Evolutionary conservation across 2,329 filamentous ascomycete genomes (phyloP).

Genomic region (Zarea fungicola): DNA sequence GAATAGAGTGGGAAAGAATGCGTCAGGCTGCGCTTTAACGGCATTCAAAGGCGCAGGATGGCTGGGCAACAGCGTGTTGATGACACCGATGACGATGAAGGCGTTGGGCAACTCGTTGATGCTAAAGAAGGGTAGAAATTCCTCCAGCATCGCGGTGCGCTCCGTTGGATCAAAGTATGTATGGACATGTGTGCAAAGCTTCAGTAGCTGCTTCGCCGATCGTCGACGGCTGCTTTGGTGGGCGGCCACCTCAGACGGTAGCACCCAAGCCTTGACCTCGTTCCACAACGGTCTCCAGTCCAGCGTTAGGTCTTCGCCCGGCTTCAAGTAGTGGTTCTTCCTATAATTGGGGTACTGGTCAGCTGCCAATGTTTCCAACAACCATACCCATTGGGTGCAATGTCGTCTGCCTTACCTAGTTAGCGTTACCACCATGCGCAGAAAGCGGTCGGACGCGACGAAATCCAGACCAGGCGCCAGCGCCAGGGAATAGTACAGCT

Average conservation of each 20-base stretch:
- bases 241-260: constrained; percentile 75
- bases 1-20: constrained; percentile 90
- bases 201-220: constrained; percentile 64
- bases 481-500: constrained; percentile 89
- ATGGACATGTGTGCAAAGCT: constrained; percentile 85
- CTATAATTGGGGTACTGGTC: constrained; percentile 28
- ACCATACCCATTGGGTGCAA: too few species aligned
- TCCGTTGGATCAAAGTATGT: constrained; percentile 89
- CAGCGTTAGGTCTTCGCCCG: constrained; percentile 80
- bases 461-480: constrained; percentile 85
- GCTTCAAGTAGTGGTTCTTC: constrained; percentile 92
- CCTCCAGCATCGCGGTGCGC: constrained; percentile 73
- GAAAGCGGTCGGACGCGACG: constrained; percentile 78
- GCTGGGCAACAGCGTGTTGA: constrained; percentile 86
- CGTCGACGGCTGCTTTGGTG: constrained; percentile 53
- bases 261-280: constrained; percentile 83
- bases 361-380: constrained; percentile 5
- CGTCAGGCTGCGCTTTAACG: constrained; percentile 73
- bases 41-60: constrained; percentile 67
- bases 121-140: constrained; percentile 82
- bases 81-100: constrained; percentile 82
- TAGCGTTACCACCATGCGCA: constrained; percentile 92
- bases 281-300: constrained; percentile 94
- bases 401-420: constrained; percentile 83
- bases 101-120: constrained; percentile 88